Evolutionary conservation across 495 filamentous ascomycete species (phyloP).

Genomic region (Mytilinidion resinicola): DNA sequence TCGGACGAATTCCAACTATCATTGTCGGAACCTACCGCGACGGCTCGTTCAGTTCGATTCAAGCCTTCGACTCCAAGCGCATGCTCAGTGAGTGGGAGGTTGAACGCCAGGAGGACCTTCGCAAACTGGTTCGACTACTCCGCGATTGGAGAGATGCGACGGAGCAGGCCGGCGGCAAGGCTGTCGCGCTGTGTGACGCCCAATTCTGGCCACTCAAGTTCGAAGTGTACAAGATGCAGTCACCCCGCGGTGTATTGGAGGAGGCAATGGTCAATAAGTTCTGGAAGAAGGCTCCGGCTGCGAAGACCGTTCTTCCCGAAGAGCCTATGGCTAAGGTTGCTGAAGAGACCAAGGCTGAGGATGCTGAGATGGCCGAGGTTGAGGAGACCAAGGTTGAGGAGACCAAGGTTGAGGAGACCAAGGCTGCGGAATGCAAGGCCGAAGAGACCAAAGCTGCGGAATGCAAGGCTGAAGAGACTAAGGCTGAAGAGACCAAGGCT

Average conservation of each 20-base stretch:
- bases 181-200: background rate
- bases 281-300: background rate
- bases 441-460: background rate
- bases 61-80: background rate
- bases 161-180: background rate
- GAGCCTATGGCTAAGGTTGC: background rate
- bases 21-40: background rate
- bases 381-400: background rate
- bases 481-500: background rate
- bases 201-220: background rate
- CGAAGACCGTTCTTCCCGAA: background rate
- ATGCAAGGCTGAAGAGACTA: background rate
- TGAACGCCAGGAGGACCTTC: background rate
- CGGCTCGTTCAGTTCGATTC: background rate
- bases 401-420: background rate
- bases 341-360: background rate
- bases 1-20: background rate
- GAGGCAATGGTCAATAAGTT: background rate
- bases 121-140: background rate
- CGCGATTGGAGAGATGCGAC: background rate
- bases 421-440: background rate
- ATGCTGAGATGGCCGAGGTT: background rate
- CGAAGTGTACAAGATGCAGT: background rate
- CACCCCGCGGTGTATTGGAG: background rate
- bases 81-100: background rate